These are phyloP conservation scores for Fusarium nematophilum DNA, from an alignment of 2,329 filamentous ascomycete genomes.

Conservation along the genomic window DNA sequence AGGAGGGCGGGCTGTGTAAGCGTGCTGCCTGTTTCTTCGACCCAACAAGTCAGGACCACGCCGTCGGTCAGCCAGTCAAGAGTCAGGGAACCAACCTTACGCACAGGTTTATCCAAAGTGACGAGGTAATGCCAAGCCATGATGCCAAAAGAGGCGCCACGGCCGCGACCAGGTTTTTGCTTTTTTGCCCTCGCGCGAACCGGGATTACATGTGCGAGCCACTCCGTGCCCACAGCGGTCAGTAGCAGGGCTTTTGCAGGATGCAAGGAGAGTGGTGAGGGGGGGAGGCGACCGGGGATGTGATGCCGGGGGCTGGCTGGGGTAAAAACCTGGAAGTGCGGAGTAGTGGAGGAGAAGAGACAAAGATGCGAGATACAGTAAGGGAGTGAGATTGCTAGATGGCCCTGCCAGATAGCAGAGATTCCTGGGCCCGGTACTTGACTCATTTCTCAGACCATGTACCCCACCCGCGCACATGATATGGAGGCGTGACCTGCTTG, in stretches of 20 bases:
- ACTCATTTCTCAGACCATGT: conserved; percentile 30
- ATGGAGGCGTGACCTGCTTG: conserved; percentile 1
- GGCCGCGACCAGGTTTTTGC: neutral
- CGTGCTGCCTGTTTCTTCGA: too few species aligned
- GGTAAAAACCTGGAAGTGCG: conserved; percentile 38
- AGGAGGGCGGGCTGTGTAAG: too few species aligned
- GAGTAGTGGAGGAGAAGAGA: conserved; percentile 38
- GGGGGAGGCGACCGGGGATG: conserved; percentile 1
- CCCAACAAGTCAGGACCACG: conserved; percentile 9
- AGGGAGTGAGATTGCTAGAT: conserved; percentile 25
- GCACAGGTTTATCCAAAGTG: conserved; percentile 1
- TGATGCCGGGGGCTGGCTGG: conserved; percentile 20
- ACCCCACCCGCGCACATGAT: conserved; percentile 24
- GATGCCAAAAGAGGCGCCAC: conserved; percentile 3
- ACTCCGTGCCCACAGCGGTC: conserved; percentile 5
- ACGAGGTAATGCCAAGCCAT: conserved; percentile 24
- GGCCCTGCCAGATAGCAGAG: conserved; percentile 18
- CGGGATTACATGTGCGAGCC: conserved; percentile 9
- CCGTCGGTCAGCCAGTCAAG: conserved; percentile 16
- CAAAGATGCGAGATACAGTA: conserved; percentile 14
- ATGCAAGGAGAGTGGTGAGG: too few species aligned
- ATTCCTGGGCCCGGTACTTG: conserved; percentile 25
- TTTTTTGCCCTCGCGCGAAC: conserved; percentile 4
- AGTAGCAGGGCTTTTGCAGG: neutral
- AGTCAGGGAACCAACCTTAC: conserved; percentile 19